phyloP scores from a whole-genome alignment of 352 stramenopile species.

The Globisporangium sylvaticum region DNA sequence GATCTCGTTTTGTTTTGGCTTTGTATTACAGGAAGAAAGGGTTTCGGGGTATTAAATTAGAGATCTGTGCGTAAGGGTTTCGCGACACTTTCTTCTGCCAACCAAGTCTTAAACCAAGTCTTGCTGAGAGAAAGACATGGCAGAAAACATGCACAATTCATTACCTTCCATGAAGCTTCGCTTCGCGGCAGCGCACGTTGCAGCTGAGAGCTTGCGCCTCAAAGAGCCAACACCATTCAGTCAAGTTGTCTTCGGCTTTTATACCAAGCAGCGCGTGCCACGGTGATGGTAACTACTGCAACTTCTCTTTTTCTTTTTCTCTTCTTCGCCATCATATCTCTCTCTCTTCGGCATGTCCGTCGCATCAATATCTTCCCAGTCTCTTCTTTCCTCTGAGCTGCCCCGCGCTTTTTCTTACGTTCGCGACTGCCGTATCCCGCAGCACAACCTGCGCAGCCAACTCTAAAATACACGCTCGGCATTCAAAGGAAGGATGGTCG shows the following conservation, averaged over 20 bases:
- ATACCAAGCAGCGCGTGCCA: slow-evolving; percentile 15
- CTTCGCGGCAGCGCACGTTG: not conserved
- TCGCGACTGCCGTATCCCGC: not conserved
- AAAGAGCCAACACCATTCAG: not conserved
- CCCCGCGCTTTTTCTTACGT: slow-evolving; percentile 6
- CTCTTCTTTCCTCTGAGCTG: slow-evolving; percentile 1
- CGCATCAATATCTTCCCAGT: slow-evolving; percentile 3
- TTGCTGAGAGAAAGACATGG: no score
- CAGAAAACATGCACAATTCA: not conserved
- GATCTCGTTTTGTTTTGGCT: not conserved
- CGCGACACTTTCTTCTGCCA: not conserved
- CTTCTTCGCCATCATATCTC: slow-evolving; percentile 3
- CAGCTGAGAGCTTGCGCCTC: not conserved
- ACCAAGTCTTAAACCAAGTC: no score
- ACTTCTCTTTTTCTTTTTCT: slow-evolving; percentile 13
- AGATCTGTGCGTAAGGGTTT: not conserved
- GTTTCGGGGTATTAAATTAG: not conserved
- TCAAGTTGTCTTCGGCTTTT: slow-evolving; percentile 13
- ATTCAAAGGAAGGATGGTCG: not conserved
- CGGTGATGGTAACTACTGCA: slow-evolving; percentile 17
- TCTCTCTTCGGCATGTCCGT: not conserved
- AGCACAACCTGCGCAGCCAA: not conserved
- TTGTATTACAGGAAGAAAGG: not conserved
- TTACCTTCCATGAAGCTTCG: not conserved
- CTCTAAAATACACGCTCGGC: slow-evolving; percentile 3